These are phyloP conservation scores for Leccinum uliginosum DNA, from an alignment of 768 basidiomycete species.

Conservation along the genomic window DNA sequence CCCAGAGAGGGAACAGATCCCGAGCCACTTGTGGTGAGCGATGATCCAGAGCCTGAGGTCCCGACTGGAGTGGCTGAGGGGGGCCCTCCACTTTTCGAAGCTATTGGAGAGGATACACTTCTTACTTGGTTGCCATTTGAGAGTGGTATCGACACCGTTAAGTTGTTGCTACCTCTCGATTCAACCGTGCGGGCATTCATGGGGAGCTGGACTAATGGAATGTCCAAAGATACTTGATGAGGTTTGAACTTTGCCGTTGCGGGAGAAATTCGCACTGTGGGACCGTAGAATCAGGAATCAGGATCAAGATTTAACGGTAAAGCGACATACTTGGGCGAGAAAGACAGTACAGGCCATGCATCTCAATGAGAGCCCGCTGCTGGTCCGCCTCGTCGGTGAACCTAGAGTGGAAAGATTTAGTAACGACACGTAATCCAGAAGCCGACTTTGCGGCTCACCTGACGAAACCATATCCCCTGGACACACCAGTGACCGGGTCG, in stretches of 20 bases:
- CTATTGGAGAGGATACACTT: constrained; percentile 71
- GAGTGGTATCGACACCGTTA: constrained; percentile 48
- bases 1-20: constrained; percentile 49
- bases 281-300: constrained; percentile 28
- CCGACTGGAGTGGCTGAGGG: constrained; percentile 32
- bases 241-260: constrained; percentile 86
- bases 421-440: constrained; percentile 4
- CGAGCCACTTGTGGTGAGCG: constrained; percentile 43
- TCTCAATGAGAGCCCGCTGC: constrained; percentile 84
- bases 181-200: constrained; percentile 21
- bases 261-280: constrained; percentile 82
- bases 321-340: constrained; percentile 74
- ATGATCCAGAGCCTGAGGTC: constrained; percentile 43
- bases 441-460: constrained; percentile 44
- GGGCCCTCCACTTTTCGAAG: constrained; percentile 27
- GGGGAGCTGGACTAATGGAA: constrained; percentile 46
- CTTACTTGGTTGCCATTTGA: constrained; percentile 45
- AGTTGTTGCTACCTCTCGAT: constrained; percentile 35
- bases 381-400: constrained; percentile 89
- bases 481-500: constrained; percentile 84
- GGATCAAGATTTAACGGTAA: constrained; percentile 1
- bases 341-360: constrained; percentile 87
- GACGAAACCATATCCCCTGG: constrained; percentile 90
- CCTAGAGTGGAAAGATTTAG: constrained; percentile 34
- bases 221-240: constrained; percentile 41